These are phyloP conservation scores for Alternaria postmessia DNA, from an alignment of 2,329 filamentous ascomycete genomes.

Conservation along the genomic window DNA sequence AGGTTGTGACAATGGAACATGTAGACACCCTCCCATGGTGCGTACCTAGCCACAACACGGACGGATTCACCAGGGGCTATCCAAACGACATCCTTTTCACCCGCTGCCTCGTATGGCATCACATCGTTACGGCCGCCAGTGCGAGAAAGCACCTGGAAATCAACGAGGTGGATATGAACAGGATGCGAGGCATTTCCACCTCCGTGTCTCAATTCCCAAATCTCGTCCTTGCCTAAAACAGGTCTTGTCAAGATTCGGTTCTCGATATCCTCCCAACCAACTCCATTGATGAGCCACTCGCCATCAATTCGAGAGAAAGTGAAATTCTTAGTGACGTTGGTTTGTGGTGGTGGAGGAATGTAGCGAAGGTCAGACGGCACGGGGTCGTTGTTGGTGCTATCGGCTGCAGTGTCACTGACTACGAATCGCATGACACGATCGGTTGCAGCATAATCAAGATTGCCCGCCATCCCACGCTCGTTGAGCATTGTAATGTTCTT, in stretches of 20 bases:
- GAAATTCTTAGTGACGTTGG: constrained; percentile 35
- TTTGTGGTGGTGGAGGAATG: constrained; percentile 34
- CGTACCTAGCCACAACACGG: constrained; percentile 40
- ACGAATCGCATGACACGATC: constrained; percentile 53
- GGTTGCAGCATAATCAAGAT: constrained; percentile 60
- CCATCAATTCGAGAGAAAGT: constrained; percentile 40
- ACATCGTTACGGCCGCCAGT: constrained; percentile 55
- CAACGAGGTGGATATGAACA: constrained; percentile 66
- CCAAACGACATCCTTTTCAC: constrained; percentile 67
- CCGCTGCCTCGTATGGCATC: constrained; percentile 62
- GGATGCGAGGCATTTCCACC: constrained; percentile 63
- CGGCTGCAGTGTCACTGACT: constrained; percentile 50
- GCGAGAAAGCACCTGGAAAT: constrained; percentile 63
- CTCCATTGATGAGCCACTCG: constrained; percentile 47
- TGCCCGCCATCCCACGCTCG: constrained; percentile 53
- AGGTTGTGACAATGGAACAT: constrained; percentile 59
- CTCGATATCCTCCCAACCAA: constrained; percentile 44
- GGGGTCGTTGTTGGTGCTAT: constrained; percentile 33
- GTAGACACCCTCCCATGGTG: constrained; percentile 58
- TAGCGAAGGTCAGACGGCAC: constrained; percentile 37
- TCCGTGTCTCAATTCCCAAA: constrained; percentile 55
- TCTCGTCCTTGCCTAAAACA: constrained; percentile 45
- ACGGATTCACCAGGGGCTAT: constrained; percentile 58
- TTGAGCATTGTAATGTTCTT: constrained; percentile 60
- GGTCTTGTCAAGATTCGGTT: constrained; percentile 44